Evolutionary conservation across 331 rosid species (phyloP).

Genomic region (Pyrus hybrid): DNA sequence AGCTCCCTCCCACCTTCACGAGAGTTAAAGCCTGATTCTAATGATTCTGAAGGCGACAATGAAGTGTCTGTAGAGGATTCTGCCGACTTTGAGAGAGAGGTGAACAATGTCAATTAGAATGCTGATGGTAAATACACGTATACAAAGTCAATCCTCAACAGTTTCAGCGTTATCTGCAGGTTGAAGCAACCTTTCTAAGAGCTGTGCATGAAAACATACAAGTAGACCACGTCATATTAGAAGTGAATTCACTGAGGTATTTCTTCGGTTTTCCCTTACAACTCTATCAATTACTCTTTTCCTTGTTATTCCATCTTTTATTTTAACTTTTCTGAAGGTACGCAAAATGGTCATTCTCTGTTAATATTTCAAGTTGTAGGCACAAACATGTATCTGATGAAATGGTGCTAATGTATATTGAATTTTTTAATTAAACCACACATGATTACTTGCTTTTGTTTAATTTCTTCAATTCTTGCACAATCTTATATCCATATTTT

Average conservation of each 20-base stretch:
- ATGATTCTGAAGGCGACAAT: slow-evolving; percentile 54
- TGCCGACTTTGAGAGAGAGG: slow-evolving; percentile 75
- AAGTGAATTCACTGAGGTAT: slow-evolving; percentile 83
- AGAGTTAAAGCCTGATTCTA: slow-evolving; percentile 58
- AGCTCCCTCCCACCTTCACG: slow-evolving; percentile 64
- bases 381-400: not conserved
- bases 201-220: slow-evolving; percentile 84
- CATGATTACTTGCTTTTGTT: not conserved
- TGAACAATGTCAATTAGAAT: slow-evolving; percentile 14
- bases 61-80: slow-evolving; percentile 58
- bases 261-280: not conserved
- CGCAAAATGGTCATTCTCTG: not conserved
- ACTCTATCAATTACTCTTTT: not conserved
- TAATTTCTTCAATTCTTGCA: not conserved
- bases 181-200: slow-evolving; percentile 89
- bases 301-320: not conserved
- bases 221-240: slow-evolving; percentile 63
- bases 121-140: slow-evolving; percentile 4
- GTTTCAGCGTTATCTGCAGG: slow-evolving; percentile 44
- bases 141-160: slow-evolving; percentile 3
- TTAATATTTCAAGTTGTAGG: not conserved
- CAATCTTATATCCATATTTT: not conserved
- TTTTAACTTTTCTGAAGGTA: not conserved
- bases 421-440: not conserved
- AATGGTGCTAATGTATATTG: not conserved